Percentiles rank a stretch among this genome's conserved stretches.
phyloP scores from a whole-genome alignment of 2,329 filamentous ascomycete species.

The Cercospora sp. region DNA sequence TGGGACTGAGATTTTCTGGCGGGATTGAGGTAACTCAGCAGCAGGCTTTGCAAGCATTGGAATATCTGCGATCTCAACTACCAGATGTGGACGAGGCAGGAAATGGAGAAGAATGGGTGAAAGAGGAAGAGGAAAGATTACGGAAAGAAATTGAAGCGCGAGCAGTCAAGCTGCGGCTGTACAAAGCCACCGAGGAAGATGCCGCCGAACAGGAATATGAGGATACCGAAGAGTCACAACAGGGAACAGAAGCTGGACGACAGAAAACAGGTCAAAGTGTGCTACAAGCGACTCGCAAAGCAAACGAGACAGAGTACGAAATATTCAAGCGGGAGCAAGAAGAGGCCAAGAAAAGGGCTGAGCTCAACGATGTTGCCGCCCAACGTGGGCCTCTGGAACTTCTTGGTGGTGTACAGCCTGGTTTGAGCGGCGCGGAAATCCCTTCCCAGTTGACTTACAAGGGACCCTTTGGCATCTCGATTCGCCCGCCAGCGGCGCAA shows the following conservation, averaged over 20 bases:
- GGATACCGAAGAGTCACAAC: slow-evolving; percentile 26
- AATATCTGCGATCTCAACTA: slow-evolving; percentile 36
- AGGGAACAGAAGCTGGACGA: slow-evolving; percentile 32
- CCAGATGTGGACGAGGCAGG: slow-evolving; percentile 40
- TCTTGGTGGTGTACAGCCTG: slow-evolving; percentile 34
- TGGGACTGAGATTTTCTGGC: slow-evolving; percentile 36
- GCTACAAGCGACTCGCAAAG: slow-evolving; percentile 31
- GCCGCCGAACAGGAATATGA: slow-evolving; percentile 16
- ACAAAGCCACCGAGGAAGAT: slow-evolving; percentile 32
- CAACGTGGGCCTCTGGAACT: slow-evolving; percentile 37
- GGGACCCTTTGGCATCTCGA: slow-evolving; percentile 24
- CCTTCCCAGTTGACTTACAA: slow-evolving; percentile 16
- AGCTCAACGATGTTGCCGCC: slow-evolving; percentile 26
- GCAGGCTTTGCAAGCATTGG: slow-evolving; percentile 36
- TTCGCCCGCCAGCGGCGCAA: slow-evolving; percentile 26
- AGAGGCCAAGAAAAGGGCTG: slow-evolving; percentile 23
- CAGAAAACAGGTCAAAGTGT: slow-evolving; percentile 33
- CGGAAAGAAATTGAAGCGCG: slow-evolving; percentile 35
- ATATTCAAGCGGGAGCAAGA: slow-evolving; percentile 31
- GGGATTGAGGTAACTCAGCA: slow-evolving; percentile 29
- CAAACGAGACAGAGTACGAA: slow-evolving; percentile 35
- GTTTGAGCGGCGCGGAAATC: not conserved
- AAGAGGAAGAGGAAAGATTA: slow-evolving; percentile 37
- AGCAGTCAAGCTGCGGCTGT: slow-evolving; percentile 39
- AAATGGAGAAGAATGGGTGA: slow-evolving; percentile 38